Conservation (phyloP, 176 grass and related monocot species). For the Chloris gayana region DNA sequence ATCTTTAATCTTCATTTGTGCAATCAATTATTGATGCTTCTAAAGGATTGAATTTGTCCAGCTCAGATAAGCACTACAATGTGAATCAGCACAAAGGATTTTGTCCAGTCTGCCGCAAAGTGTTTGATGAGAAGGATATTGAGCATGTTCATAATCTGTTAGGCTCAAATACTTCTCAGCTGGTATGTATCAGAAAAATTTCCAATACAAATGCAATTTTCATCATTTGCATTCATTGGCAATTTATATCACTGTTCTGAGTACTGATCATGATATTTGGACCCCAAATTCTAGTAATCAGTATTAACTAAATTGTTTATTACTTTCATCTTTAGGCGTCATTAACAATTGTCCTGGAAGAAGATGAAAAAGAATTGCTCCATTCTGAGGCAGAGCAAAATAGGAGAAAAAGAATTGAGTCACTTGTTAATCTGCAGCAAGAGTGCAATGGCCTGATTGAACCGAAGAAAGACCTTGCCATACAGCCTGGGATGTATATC, state of each 20-base stretch:
- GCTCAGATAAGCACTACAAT: conserved; percentile 45
- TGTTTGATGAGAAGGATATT: conserved; percentile 92
- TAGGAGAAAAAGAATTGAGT: conserved; percentile 58
- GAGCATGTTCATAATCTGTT: conserved; percentile 73
- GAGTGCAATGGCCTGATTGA: conserved; percentile 82
- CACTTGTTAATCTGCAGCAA: conserved; percentile 71
- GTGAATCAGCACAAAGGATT: conserved; percentile 72
- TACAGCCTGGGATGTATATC: conserved; percentile 88
- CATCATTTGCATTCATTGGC: background rate
- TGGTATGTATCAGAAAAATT: conserved; percentile 60
- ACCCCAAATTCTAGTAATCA: background rate
- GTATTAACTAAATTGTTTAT: conserved; percentile 2
- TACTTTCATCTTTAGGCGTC: conserved; percentile 41
- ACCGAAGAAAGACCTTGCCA: conserved; percentile 74
- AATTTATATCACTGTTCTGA: conserved; percentile 10
- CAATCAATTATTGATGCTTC: conserved; percentile 43
- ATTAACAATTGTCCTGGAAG: conserved; percentile 35
- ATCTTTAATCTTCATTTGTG: conserved; percentile 32
- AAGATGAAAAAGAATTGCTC: conserved; percentile 63
- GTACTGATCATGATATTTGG: conserved; percentile 14
- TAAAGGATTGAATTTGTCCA: conserved; percentile 44
- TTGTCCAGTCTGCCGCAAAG: conserved; percentile 93
- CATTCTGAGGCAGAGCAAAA: conserved; percentile 66
- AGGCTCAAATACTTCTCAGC: conserved; percentile 40
- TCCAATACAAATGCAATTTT: background rate